Conservation (phyloP, 2,329 filamentous ascomycete genomes). For the Aspergillus udagawae region DNA sequence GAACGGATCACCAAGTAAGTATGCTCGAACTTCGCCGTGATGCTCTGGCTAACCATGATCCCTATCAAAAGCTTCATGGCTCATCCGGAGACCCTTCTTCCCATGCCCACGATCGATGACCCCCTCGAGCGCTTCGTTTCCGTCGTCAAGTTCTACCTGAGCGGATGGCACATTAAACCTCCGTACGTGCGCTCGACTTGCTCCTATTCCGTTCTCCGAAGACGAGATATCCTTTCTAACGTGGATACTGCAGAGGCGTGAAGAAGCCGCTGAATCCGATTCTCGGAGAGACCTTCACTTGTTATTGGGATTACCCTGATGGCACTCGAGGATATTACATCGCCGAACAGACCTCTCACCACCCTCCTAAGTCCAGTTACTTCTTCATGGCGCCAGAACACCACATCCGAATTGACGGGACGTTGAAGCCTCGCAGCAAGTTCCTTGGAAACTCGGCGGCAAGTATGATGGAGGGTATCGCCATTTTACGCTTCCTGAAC, state of each 20-base stretch:
- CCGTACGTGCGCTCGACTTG: constrained; percentile 58
- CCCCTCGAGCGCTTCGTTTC: constrained; percentile 85
- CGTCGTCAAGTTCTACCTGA: constrained; percentile 96
- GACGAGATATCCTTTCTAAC: constrained; percentile 4
- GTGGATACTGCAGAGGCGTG: constrained; percentile 63
- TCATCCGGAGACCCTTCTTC: constrained; percentile 90
- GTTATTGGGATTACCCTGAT: constrained; percentile 90
- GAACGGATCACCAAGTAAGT: constrained; percentile 96
- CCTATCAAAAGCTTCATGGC: constrained; percentile 81
- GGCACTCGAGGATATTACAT: constrained; percentile 90
- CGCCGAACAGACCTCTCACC: constrained; percentile 94
- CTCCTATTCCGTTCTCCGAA: not conserved
- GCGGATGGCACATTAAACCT: constrained; percentile 97
- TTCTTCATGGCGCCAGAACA: constrained; percentile 97
- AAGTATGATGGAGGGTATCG: constrained; percentile 96
- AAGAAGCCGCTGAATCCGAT: constrained; percentile 98
- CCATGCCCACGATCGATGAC: constrained; percentile 82
- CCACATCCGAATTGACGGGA: constrained; percentile 91
- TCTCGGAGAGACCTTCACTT: constrained; percentile 88
- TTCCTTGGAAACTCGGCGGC: constrained; percentile 97
- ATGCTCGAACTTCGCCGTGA: not conserved
- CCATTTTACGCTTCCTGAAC: constrained; percentile 78
- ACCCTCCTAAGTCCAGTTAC: constrained; percentile 97
- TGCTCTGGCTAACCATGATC: constrained; percentile 9
- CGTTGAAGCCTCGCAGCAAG: constrained; percentile 87